Conservation (phyloP, 257 asterid genomes). For the Lycium barbarum region DNA sequence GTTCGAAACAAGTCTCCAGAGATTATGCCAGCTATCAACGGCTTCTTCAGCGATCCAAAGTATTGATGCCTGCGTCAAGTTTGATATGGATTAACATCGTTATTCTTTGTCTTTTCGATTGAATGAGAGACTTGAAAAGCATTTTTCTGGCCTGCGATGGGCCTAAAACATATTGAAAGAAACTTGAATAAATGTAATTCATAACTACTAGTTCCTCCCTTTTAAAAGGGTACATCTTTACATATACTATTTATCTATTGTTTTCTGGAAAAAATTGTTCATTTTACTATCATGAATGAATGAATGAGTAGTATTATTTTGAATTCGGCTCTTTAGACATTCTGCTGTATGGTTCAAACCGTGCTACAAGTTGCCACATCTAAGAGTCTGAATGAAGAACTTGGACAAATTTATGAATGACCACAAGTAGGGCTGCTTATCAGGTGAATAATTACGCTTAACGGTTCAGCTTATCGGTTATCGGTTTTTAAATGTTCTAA, state of each 20-base stretch:
- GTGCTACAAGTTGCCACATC: background rate
- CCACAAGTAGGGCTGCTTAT: no score
- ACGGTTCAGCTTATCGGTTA: no score
- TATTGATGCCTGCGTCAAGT: conserved; percentile 31
- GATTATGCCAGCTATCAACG: conserved; percentile 79
- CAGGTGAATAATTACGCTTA: no score
- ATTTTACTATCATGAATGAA: background rate
- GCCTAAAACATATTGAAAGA: conserved; percentile 34
- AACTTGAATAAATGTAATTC: conserved; percentile 37
- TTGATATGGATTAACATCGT: conserved; percentile 17
- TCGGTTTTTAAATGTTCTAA: no score
- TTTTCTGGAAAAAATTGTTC: background rate
- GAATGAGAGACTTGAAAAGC: conserved; percentile 23
- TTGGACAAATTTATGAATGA: background rate
- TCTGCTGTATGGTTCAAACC: background rate
- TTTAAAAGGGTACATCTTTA: background rate
- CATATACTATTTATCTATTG: background rate
- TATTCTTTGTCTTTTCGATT: conserved; percentile 22
- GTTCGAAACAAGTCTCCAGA: conserved; percentile 70
- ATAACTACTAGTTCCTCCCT: background rate
- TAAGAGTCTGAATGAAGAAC: background rate
- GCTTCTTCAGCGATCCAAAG: conserved; percentile 65
- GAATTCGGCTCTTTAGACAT: background rate
- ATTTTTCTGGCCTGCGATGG: conserved; percentile 37
- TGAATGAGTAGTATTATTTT: background rate